These are phyloP conservation scores for Ascochyta rabiei DNA, from an alignment of 2,329 filamentous ascomycete genomes.

Conservation along the genomic window DNA sequence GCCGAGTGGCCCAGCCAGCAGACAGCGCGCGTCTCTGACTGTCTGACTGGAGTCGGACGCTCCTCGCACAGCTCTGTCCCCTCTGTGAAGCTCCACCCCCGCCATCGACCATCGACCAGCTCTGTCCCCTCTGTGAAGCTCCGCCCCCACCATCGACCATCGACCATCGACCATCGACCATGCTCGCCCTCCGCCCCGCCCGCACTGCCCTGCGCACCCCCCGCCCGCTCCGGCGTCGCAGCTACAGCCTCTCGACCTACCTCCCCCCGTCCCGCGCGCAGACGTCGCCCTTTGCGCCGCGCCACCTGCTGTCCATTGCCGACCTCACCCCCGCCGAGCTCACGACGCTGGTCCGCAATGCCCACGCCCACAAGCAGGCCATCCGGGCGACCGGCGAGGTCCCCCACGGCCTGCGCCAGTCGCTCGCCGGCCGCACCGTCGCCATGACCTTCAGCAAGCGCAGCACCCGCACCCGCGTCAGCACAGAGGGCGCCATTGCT, in stretches of 20 bases:
- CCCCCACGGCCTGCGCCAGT: constrained; percentile 64
- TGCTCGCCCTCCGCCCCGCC: constrained; percentile 42
- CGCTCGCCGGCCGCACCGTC: constrained; percentile 77
- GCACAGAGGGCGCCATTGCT: constrained; percentile 89
- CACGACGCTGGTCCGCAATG: constrained; percentile 81
- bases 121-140: not conserved
- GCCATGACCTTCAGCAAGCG: constrained; percentile 98
- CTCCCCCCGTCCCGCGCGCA: constrained; percentile 47
- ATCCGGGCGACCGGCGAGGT: constrained; percentile 71
- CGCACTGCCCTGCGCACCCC: constrained; percentile 40
- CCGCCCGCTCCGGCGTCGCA: constrained; percentile 32
- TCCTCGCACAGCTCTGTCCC: too few species aligned
- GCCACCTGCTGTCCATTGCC: constrained; percentile 90
- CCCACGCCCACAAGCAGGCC: constrained; percentile 73
- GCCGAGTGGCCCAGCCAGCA: too few species aligned
- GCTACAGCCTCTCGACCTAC: constrained; percentile 32
- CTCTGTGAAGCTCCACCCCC: not conserved
- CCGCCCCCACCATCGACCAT: constrained; percentile 6
- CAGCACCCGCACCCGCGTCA: constrained; percentile 90
- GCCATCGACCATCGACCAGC: constrained; percentile 16
- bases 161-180: constrained; percentile 32
- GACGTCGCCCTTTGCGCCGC: constrained; percentile 67
- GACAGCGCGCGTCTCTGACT: too few species aligned
- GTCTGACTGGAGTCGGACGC: too few species aligned
- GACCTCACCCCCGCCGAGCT: constrained; percentile 84